Base-by-base conservation (phyloP, 2,329 filamentous ascomycete species). In the Ophiosphaerella korrae region DNA sequence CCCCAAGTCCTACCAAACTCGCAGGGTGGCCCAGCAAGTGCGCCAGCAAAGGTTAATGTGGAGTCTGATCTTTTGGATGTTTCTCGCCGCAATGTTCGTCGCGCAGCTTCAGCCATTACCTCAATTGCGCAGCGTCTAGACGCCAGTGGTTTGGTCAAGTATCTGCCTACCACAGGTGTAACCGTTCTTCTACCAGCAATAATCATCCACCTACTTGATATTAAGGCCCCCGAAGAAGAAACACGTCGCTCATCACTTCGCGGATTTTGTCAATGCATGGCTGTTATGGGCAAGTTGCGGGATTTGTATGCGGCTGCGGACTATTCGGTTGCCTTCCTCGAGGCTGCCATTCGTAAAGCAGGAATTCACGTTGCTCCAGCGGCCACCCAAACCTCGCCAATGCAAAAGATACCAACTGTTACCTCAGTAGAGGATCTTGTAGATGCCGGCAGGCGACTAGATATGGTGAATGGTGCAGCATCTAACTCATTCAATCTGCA, bases 241-340 rank as follows among this genome's bases (percentile, higher is more conserved):
- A 86, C 88, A 3, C 85, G 90, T 14, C 83, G 89, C 52, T 81
- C 84, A 36, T 92, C 90, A 40, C 82, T 92, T 21, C 84, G 87
- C 50, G 90, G 91, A 16, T 96, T 96, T 77, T 88, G 88, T 62
- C 88, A 92, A 70, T 97, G 93, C 76, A 96, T 97, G 90, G 84
- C 87, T 40, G 91, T 96, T 52, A 89, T 97, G 80, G 87, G 92
- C 70, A 88, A 88, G 57, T 81, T 97, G 14, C 86, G 92, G 33
- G 91, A 96, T 67, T 90, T 92, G 26, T 97, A 97, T 67, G 87
- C 92, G 0, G 92, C 92, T 0, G 93, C 93, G n/a, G 92, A 97
- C 73, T 96, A 94, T 65, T 92, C 91, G n/a, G 93, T 90, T 1
- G 90, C 90, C 2, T 97, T 97, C 77, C 81, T 97, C n/a, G 90